Conservation (phyloP, 805 yeast species). For the Cyberlindnera petersonii region DNA sequence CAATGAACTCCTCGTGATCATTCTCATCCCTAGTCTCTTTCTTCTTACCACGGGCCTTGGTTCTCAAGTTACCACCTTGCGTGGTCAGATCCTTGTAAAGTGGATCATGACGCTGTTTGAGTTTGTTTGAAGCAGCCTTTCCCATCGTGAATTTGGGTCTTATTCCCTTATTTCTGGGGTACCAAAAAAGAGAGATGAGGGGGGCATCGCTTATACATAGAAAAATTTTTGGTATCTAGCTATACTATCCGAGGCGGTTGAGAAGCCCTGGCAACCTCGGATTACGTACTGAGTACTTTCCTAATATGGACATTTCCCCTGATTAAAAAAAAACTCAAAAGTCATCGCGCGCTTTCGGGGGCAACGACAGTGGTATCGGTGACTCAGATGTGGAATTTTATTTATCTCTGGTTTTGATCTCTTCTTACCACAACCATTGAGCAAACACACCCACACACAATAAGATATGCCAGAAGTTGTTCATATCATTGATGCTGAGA, state of each 20-base stretch:
- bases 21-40: constrained; percentile 41
- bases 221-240: constrained; percentile 2
- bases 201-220: constrained; percentile 6
- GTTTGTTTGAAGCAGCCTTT: constrained; percentile 50
- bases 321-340: too few species aligned
- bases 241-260: background rate
- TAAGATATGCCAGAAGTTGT: constrained; percentile 29
- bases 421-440: too few species aligned
- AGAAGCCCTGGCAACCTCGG: constrained; percentile 1
- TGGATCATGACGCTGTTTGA: constrained; percentile 75
- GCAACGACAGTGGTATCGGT: constrained; percentile 3
- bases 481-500: constrained; percentile 84
- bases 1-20: constrained; percentile 57
- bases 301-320: background rate
- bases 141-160: constrained; percentile 46
- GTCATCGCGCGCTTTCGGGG: too few species aligned
- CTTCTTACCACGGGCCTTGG: constrained; percentile 33
- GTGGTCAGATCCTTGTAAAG: constrained; percentile 74
- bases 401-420: too few species aligned
- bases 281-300: background rate
- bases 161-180: too few species aligned
- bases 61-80: constrained; percentile 65
- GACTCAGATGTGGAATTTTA: background rate
- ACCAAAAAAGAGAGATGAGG: background rate
- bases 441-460: too few species aligned